Evolutionary conservation across 305 asterid species (phyloP).

Genomic region (Solanum hybrid): DNA sequence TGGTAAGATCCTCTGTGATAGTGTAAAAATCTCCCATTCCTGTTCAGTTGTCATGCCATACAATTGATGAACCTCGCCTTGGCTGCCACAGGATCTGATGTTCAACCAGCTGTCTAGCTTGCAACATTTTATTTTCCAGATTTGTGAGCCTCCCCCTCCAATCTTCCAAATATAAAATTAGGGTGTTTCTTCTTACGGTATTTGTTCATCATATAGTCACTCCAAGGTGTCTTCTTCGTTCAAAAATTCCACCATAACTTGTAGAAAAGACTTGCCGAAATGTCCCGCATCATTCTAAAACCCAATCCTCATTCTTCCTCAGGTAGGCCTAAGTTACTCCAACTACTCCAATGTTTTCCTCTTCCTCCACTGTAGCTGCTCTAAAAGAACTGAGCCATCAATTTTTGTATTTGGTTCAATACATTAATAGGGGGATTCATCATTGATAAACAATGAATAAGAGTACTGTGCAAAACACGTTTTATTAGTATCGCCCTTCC

Average conservation of each 20-base stretch:
- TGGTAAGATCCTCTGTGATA: background rate
- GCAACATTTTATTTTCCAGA: background rate
- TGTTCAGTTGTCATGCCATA: background rate
- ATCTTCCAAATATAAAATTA: background rate
- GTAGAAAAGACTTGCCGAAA: background rate
- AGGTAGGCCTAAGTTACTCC: background rate
- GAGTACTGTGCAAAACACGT: background rate
- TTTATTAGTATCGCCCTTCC: background rate
- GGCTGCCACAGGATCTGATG: background rate
- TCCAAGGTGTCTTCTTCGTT: background rate
- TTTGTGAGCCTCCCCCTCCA: background rate
- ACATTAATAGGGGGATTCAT: background rate
- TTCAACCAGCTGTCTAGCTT: background rate
- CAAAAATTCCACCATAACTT: background rate
- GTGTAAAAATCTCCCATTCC: background rate
- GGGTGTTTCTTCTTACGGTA: background rate
- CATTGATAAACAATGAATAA: background rate
- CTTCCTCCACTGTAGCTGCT: background rate
- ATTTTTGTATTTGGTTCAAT: background rate
- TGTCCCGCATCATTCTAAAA: background rate
- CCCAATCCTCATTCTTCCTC: background rate
- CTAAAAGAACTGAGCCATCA: background rate
- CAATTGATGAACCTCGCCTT: background rate
- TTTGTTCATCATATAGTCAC: background rate
- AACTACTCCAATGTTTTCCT: background rate